Evolutionary conservation across 2,329 filamentous ascomycete genomes (phyloP).

Genomic region (Cercospora brassicicola): DNA sequence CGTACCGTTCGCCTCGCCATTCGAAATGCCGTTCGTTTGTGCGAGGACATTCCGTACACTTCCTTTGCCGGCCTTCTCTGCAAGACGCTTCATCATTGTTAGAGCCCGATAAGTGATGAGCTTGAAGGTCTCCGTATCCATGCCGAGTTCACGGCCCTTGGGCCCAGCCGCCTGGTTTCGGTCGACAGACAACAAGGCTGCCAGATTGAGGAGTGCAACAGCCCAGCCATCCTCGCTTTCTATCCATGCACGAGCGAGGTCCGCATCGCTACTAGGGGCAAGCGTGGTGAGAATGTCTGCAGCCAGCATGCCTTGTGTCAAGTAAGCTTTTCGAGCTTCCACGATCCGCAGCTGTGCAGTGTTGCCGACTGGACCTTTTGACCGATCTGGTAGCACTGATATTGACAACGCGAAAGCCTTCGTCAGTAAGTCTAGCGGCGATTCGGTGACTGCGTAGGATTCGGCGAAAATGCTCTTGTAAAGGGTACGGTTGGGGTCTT

Average conservation of each 20-base stretch:
- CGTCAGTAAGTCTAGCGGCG: conserved; percentile 78
- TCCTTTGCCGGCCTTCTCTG: conserved; percentile 44
- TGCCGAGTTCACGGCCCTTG: conserved; percentile 29
- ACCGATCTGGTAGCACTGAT: conserved; percentile 75
- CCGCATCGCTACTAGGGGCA: conserved; percentile 46
- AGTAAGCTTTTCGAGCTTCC: conserved; percentile 79
- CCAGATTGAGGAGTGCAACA: conserved; percentile 72
- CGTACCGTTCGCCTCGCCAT: conserved; percentile 24
- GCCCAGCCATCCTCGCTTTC: conserved; percentile 81
- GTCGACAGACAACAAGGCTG: conserved; percentile 70
- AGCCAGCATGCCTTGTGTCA: conserved; percentile 89
- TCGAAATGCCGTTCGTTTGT: conserved; percentile 9
- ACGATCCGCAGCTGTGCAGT: conserved; percentile 60
- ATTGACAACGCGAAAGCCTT: conserved; percentile 84
- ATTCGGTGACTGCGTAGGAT: conserved; percentile 48
- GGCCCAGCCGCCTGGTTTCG: conserved; percentile 32
- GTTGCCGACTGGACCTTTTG: conserved; percentile 53
- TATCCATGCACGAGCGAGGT: conserved; percentile 76
- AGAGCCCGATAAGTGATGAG: conserved; percentile 47
- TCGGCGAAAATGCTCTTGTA: conserved; percentile 79
- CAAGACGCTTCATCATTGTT: conserved; percentile 49
- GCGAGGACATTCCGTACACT: conserved; percentile 25
- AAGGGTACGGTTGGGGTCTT: conserved; percentile 85
- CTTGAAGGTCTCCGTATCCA: conserved; percentile 37
- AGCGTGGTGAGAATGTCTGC: conserved; percentile 84